Percentiles rank a stretch among this genome's conserved stretches.
phyloP scores from a whole-genome alignment of 2,329 filamentous ascomycete genomes.

The Hymenoscyphus fraxineus region DNA sequence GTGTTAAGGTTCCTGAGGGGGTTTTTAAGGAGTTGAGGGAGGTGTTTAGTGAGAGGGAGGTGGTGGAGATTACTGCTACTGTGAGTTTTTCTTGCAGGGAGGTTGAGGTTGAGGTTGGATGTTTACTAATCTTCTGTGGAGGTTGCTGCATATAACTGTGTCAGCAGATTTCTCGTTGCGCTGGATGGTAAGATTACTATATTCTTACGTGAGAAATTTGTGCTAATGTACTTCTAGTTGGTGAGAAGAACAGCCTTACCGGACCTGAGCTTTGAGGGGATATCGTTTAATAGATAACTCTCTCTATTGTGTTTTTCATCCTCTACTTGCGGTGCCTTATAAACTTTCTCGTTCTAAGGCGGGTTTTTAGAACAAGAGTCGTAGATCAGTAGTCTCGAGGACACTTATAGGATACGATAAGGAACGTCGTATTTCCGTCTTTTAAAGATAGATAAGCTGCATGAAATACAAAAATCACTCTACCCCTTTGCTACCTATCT shows the following conservation, averaged over 20 bases:
- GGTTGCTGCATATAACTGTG: slow-evolving; percentile 78
- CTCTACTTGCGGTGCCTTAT: not conserved
- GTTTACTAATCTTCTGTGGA: slow-evolving; percentile 13
- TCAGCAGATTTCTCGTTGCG: slow-evolving; percentile 78
- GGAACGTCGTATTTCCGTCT: too few relatives aligned
- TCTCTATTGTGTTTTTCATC: not conserved
- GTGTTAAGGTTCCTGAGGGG: slow-evolving; percentile 64
- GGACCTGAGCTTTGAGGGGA: slow-evolving; percentile 14
- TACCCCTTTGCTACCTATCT: too few relatives aligned
- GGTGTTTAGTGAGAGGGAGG: slow-evolving; percentile 64
- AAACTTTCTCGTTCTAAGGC: not conserved
- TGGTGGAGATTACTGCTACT: slow-evolving; percentile 78
- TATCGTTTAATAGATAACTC: not conserved
- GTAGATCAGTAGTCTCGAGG: not conserved
- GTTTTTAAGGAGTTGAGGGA: slow-evolving; percentile 62
- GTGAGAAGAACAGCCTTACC: slow-evolving; percentile 30
- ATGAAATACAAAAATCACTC: too few relatives aligned
- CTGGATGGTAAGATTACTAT: slow-evolving; percentile 59
- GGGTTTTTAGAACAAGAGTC: not conserved
- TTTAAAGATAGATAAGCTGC: too few relatives aligned
- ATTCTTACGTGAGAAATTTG: not conserved
- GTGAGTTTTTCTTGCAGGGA: slow-evolving; percentile 21
- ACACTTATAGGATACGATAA: too few relatives aligned
- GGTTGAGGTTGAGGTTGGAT: not conserved
- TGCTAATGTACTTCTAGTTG: slow-evolving; percentile 24